Percentiles rank a stretch among this genome's conserved stretches.
Conservation (phyloP, 2,329 filamentous ascomycete species). For the Alternaria angustiovoidea region DNA sequence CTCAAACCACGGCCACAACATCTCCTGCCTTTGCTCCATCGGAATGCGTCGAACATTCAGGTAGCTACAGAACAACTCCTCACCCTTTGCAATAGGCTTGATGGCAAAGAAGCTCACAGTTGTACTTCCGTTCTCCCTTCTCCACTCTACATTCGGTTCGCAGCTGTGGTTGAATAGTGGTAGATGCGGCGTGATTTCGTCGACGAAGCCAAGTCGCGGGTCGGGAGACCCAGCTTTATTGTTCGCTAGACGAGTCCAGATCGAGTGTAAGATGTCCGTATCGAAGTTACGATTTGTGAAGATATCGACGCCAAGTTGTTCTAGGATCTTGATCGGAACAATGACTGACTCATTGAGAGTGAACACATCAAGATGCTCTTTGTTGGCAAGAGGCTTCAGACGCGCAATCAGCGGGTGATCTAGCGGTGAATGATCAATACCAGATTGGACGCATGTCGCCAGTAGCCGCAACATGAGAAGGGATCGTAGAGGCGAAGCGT, state of each 20-base stretch:
- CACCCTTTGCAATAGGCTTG: constrained; percentile 1
- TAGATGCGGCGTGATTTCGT: constrained; percentile 38
- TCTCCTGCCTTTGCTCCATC: constrained; percentile 10
- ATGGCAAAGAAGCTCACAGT: constrained; percentile 22
- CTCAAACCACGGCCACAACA: constrained; percentile 28
- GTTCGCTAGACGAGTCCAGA: constrained; percentile 44
- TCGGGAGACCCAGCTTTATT: constrained; percentile 42
- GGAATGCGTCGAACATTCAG: constrained; percentile 9
- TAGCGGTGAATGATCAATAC: constrained; percentile 28
- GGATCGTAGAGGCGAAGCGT: constrained; percentile 31
- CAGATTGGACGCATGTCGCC: constrained; percentile 33
- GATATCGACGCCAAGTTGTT: constrained; percentile 36
- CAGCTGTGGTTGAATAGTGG: constrained; percentile 48
- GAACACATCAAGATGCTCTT: constrained; percentile 39
- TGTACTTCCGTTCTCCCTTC: constrained; percentile 17
- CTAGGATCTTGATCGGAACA: constrained; percentile 37
- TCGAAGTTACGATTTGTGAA: constrained; percentile 30
- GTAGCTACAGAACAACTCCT: constrained; percentile 28
- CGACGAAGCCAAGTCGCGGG: constrained; percentile 34
- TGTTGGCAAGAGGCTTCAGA: constrained; percentile 38
- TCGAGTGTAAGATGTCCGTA: constrained; percentile 43
- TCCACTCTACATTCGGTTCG: constrained; percentile 36
- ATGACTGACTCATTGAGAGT: constrained; percentile 39
- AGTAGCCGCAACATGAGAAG: constrained; percentile 41
- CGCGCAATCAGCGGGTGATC: constrained; percentile 37